Base-by-base conservation (phyloP, 2,329 filamentous ascomycete genomes). In the Talaromyces verruculosus region DNA sequence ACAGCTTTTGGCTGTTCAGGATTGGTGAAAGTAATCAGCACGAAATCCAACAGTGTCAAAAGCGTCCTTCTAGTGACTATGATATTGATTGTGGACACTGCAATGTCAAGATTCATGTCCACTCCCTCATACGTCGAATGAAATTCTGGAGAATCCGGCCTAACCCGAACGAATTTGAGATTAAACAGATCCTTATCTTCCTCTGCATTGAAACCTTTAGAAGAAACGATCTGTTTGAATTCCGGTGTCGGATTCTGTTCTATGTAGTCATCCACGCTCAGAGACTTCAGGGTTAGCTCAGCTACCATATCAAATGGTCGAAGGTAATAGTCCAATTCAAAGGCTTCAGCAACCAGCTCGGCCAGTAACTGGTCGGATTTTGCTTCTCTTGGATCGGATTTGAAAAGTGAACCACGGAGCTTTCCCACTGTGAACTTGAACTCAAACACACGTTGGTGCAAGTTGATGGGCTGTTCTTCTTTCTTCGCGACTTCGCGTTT, bases 151-250 rank as follows among this genome's bases (percentile, higher is more conserved):
- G 95, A 98, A 61, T 92, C 88, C 37, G 87, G 89, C 72, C 95
- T 97, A 66, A 98, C 92, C 75, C 91, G 92, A 67, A 92, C 85
- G 72, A 97, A 96, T 73, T 94, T 97, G 72, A 99, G 85, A 61
- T 89, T 88, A 70, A 99, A 91, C 13, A 99, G 85, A 71, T 96
- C 87, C 68, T 88, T 92, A 67, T 91, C 87, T 67, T 91, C 88
- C 66, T 91, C 87, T 55, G 89, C 79, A 65, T 84, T 81, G 47
- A 84, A 85, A 30, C 90, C 88, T 73, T 96, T 94, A 0, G 95
- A 97, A 0, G 93, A 96, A n/a, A 99, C 88, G 61, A 99, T 96
- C 30, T 94, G 94, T 79, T 95, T 97, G 83, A 99, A 99, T 73
- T 98, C 94, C 7, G 90, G 89, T 25, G 91, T 82, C 0, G 93